Percentiles rank a stretch among this genome's conserved stretches.
These are phyloP conservation scores for Rhinocladiella similis DNA, from an alignment of 2,329 filamentous ascomycete species.

Conservation along the genomic window DNA sequence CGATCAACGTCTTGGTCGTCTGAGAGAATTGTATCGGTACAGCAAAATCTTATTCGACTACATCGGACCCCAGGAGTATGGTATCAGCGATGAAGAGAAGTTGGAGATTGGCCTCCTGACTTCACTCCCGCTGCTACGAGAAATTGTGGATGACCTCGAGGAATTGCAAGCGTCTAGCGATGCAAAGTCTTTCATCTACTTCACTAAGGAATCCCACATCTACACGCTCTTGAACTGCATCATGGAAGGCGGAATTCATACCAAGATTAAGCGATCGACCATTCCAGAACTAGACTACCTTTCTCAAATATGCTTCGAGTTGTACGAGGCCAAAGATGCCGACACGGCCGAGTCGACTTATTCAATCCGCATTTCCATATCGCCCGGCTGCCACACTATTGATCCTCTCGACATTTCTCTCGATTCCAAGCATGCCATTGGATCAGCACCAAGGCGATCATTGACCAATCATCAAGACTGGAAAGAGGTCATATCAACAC, in stretches of 20 bases:
- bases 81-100: slow-evolving; percentile 93
- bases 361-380: slow-evolving; percentile 93
- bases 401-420: slow-evolving; percentile 95
- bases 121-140: slow-evolving; percentile 87
- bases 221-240: slow-evolving; percentile 98
- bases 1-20: slow-evolving; percentile 80
- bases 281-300: slow-evolving; percentile 98
- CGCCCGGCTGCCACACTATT: slow-evolving; percentile 92
- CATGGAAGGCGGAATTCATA: slow-evolving; percentile 92
- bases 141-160: slow-evolving; percentile 95
- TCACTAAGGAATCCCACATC: slow-evolving; percentile 98
- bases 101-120: slow-evolving; percentile 97
- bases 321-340: slow-evolving; percentile 90
- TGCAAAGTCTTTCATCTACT: slow-evolving; percentile 96
- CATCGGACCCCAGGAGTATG: slow-evolving; percentile 97
- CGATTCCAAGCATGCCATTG: slow-evolving; percentile 94
- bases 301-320: slow-evolving; percentile 95
- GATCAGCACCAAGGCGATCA: slow-evolving; percentile 84
- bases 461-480: slow-evolving; percentile 90
- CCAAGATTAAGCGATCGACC: slow-evolving; percentile 91
- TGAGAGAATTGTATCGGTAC: slow-evolving; percentile 89
- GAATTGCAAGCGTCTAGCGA: slow-evolving; percentile 94
- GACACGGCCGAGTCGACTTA: slow-evolving; percentile 81
- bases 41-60: slow-evolving; percentile 97
- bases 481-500: slow-evolving; percentile 94